Percentiles rank a stretch among this genome's conserved stretches.
Conservation (phyloP, 176 grass and related monocot species). For the Carex myosuroides region DNA sequence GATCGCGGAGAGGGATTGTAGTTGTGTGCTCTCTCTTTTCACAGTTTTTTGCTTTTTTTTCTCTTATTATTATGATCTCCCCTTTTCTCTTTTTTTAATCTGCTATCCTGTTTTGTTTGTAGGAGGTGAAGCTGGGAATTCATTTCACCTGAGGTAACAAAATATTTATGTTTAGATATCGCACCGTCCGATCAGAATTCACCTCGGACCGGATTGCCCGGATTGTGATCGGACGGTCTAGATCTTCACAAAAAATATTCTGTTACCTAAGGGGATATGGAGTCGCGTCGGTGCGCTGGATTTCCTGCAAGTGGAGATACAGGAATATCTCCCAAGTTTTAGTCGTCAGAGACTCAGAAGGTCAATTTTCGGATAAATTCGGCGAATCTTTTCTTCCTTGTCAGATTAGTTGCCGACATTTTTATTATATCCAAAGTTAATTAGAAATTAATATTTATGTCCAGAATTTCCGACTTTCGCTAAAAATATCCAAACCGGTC, state of each 20-base stretch:
- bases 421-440: too few species aligned
- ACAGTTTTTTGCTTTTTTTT: background rate
- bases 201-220: too few species aligned
- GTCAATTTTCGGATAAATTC: background rate
- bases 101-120: background rate
- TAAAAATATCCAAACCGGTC: too few species aligned
- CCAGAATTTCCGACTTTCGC: too few species aligned
- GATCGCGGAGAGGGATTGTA: background rate
- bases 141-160: too few species aligned
- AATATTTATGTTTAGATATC: too few species aligned
- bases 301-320: background rate
- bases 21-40: background rate
- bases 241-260: too few species aligned
- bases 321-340: background rate
- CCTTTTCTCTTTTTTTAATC: background rate
- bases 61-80: too few species aligned
- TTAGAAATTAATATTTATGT: too few species aligned
- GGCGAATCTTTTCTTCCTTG: background rate
- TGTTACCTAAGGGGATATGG: too few species aligned
- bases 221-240: too few species aligned
- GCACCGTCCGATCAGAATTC: too few species aligned
- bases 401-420: background rate
- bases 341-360: background rate
- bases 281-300: background rate
- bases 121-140: background rate